These are phyloP conservation scores for Fusarium scirpi DNA, from an alignment of 2,329 filamentous ascomycete species.

Conservation along the genomic window DNA sequence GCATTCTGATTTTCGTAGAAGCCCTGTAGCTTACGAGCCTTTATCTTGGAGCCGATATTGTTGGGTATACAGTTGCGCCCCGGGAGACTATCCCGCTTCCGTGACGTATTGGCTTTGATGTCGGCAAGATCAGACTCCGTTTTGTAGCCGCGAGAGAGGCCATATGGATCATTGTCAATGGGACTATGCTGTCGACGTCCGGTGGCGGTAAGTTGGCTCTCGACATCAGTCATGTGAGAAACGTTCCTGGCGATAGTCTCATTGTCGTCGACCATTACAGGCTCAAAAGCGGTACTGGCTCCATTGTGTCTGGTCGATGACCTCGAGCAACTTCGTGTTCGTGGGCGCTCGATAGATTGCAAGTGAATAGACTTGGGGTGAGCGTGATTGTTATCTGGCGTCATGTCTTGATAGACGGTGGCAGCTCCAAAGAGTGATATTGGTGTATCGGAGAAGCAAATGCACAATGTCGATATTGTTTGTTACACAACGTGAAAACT, in stretches of 20 bases:
- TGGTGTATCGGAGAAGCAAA: conserved; percentile 3
- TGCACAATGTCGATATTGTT: neutral
- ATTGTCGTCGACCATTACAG: conserved; percentile 51
- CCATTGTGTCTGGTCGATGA: conserved; percentile 50
- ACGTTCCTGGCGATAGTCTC: conserved; percentile 59
- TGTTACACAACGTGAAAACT: neutral
- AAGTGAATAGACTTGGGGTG: conserved; percentile 60
- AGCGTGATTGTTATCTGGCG: conserved; percentile 56
- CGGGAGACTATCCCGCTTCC: conserved; percentile 70
- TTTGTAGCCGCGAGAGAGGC: conserved; percentile 82
- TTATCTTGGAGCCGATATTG: conserved; percentile 46
- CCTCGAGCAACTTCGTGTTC: conserved; percentile 48
- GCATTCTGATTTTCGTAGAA: conserved; percentile 96
- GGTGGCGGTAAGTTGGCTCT: conserved; percentile 58
- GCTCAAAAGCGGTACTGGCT: conserved; percentile 62
- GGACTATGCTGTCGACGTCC: conserved; percentile 54
- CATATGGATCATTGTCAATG: conserved; percentile 81
- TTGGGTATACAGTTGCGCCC: conserved; percentile 33
- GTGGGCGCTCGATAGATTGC: conserved; percentile 49
- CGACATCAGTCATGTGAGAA: conserved; percentile 59
- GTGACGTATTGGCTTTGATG: conserved; percentile 84
- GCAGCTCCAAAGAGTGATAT: neutral
- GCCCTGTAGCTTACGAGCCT: conserved; percentile 71
- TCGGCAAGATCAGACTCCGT: conserved; percentile 78
- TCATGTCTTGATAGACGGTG: conserved; percentile 51